Evolutionary conservation across 768 basidiomycete species (phyloP), one percentile per base, ranked within the genome.

Genomic region (Hericium rajendrae): DNA sequence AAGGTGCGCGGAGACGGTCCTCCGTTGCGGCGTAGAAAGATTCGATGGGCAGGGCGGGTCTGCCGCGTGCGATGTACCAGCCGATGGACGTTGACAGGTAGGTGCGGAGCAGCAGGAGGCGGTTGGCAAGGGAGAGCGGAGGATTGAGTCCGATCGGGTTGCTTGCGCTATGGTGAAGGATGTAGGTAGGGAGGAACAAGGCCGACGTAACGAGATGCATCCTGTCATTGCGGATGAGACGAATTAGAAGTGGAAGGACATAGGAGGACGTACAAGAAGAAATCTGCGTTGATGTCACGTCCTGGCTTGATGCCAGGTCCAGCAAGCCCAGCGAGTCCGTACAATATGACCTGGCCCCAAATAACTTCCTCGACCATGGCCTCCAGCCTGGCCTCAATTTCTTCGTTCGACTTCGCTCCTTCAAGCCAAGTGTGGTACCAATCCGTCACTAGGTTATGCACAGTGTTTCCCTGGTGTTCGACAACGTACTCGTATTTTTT

Each of bases 141-240:
- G 65, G 62, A 40, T 58, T 39, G 10, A 57, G 56, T 3, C 46
- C 8, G 18, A 16, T n/a, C 10, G 32, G 20, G 13, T 66, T 20
- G 54, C 59, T 6, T 61, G 64, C 18, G 54, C 62, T 53, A 60
- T 65, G 61, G 54, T 61, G 52, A 81, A 67, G 73, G 38, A 76
- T 62, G 46, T 82, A 57, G 1, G 84, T 78, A 0, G 81, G 73
- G 26, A 86, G 64, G 72, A 87, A 85, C 20, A 85, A 64, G 3
- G 80, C 74, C 4, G 85, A 85, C 0, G 86, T 90, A 40, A 87
- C 77, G 1, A 84, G 69, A 60, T 82, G 87, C 71, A 84, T 80
- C 43, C 43, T 46, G 13, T 85, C 88, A 40, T 2, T 3, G 10
- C 20, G 2, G 1, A 4, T 58, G 20, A 38, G 20, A 37, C 26